These are phyloP conservation scores for Leccinellum albellum DNA, from an alignment of 768 basidiomycete genomes.

Conservation along the genomic window DNA sequence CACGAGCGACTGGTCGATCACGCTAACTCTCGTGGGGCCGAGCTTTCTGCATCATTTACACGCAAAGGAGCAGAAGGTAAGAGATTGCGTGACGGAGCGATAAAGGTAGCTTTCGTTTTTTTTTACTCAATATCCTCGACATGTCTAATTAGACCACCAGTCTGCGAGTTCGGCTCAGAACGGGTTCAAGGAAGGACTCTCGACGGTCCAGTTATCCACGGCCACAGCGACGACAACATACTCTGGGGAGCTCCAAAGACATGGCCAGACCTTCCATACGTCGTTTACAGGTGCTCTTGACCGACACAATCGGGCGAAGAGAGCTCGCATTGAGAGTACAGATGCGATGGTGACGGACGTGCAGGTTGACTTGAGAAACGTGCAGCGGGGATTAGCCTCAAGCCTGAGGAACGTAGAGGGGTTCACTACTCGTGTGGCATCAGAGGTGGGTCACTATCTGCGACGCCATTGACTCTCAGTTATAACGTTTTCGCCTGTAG, in stretches of 20 bases:
- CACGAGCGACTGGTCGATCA: conserved; percentile 46
- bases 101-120: conserved; percentile 45
- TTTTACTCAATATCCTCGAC: not conserved
- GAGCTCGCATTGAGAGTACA: conserved; percentile 61
- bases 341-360: conserved; percentile 45
- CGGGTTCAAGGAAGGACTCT: conserved; percentile 41
- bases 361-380: conserved; percentile 47
- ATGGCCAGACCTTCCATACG: conserved; percentile 40
- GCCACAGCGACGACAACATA: conserved; percentile 48
- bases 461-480: not conserved
- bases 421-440: conserved; percentile 39
- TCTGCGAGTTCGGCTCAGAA: conserved; percentile 36
- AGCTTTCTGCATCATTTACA: conserved; percentile 40
- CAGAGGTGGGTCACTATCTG: conserved; percentile 43
- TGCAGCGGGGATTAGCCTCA: conserved; percentile 50
- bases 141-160: conserved; percentile 33
- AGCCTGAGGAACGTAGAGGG: conserved; percentile 46
- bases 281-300: conserved; percentile 57
- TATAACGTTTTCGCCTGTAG: conserved; percentile 27
- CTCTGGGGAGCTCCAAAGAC: conserved; percentile 48
- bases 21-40: conserved; percentile 39
- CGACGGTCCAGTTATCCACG: conserved; percentile 42
- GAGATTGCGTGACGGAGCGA: conserved; percentile 51
- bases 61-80: conserved; percentile 49
- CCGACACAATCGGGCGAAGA: conserved; percentile 58